Evolutionary conservation across 148 eudicot species (phyloP).

Genomic region (Cornus kousa): DNA sequence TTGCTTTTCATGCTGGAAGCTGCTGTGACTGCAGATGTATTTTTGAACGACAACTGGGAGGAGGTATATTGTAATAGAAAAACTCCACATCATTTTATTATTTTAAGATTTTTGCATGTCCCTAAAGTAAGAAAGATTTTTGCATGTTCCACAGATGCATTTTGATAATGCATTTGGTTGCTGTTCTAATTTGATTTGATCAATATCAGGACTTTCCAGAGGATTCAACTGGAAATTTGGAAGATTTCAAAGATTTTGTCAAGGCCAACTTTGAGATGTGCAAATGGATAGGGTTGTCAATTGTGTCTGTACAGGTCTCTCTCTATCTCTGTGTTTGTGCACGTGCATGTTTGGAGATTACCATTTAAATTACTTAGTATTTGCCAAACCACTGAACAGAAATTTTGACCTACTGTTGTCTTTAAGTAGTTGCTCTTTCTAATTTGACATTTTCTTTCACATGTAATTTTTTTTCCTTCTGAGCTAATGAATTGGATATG

Average conservation of each 20-base stretch:
- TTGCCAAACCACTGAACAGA: neutral
- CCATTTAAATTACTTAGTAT: neutral
- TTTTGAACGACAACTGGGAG: constrained; percentile 71
- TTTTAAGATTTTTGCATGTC: neutral
- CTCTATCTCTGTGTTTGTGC: constrained; percentile 12
- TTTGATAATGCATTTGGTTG: neutral
- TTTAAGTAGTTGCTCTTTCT: neutral
- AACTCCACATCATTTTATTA: neutral
- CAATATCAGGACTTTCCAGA: constrained; percentile 65
- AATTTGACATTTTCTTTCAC: neutral
- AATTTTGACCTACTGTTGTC: neutral
- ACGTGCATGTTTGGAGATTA: neutral
- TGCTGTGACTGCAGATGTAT: constrained; percentile 65
- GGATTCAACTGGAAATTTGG: constrained; percentile 57
- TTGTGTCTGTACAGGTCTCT: constrained; percentile 65
- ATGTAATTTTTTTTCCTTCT: neutral
- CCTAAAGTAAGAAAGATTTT: neutral
- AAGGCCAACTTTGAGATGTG: constrained; percentile 64
- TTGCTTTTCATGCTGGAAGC: constrained; percentile 69
- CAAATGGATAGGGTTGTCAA: constrained; percentile 77
- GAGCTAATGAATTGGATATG: too few species aligned
- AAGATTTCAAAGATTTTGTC: constrained; percentile 50
- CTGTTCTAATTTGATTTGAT: constrained; percentile 6
- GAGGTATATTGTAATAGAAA: constrained; percentile 41
- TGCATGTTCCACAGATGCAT: neutral